These are phyloP conservation scores for Collybia mongolica DNA, from an alignment of 768 basidiomycete genomes.

Conservation along the genomic window DNA sequence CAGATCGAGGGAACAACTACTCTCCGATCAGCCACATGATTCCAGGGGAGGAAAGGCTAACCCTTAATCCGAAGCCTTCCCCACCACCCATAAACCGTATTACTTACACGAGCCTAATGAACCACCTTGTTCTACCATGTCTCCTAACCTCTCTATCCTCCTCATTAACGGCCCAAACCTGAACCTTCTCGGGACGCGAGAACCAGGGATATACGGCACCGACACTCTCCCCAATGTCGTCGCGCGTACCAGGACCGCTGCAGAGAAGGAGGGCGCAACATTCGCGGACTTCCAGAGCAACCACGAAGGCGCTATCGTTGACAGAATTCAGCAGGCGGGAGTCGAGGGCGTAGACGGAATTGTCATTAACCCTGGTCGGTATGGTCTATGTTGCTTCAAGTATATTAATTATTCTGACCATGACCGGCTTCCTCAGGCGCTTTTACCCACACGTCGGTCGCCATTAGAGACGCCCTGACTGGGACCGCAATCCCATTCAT, in stretches of 20 bases:
- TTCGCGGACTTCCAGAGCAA: conserved; percentile 20
- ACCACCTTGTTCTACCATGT: background rate
- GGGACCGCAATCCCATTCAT: conserved; percentile 19
- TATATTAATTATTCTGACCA: background rate
- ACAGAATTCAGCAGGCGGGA: conserved; percentile 18
- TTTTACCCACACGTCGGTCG: conserved; percentile 19
- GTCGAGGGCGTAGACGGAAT: conserved; percentile 17
- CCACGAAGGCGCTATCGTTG: conserved; percentile 20
- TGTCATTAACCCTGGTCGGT: conserved; percentile 18
- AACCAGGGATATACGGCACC: conserved; percentile 15
- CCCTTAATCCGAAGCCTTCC: background rate
- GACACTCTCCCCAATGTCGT: conserved; percentile 16
- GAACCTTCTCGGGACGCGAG: conserved; percentile 17
- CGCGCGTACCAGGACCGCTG: conserved; percentile 4
- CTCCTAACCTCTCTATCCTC: conserved; percentile 9
- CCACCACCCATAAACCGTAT: background rate
- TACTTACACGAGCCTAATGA: background rate
- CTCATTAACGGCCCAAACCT: conserved; percentile 19
- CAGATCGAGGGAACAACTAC: too few relatives aligned
- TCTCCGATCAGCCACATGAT: too few relatives aligned
- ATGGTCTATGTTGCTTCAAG: background rate
- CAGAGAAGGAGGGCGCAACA: conserved; percentile 8
- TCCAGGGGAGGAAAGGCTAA: too few relatives aligned
- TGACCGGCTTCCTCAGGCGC: conserved; percentile 9
- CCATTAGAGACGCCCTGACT: conserved; percentile 18